Percentiles rank a stretch among this genome's conserved stretches.
phyloP scores from a whole-genome alignment of 495 filamentous ascomycete species.

The Pyrenopolyporus hunteri region DNA sequence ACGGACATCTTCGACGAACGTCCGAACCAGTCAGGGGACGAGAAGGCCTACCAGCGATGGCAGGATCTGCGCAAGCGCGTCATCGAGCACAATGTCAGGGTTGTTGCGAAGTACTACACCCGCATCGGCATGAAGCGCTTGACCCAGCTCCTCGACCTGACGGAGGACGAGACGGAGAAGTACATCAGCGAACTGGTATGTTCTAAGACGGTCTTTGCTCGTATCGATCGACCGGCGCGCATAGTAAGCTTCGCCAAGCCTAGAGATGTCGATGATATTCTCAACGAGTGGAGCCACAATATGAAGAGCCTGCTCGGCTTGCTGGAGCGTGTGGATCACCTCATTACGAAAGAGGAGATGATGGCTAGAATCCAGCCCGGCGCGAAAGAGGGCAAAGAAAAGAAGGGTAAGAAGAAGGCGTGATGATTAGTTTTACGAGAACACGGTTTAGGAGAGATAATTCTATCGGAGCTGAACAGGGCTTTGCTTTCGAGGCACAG shows the following conservation, averaged over 20 bases:
- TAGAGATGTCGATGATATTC: slow-evolving; percentile 91
- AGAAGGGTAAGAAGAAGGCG: slow-evolving; percentile 45
- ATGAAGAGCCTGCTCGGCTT: slow-evolving; percentile 96
- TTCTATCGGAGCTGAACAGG: slow-evolving; percentile 22
- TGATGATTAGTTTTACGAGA: slow-evolving; percentile 29
- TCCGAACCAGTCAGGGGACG: slow-evolving; percentile 66
- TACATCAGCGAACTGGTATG: slow-evolving; percentile 96
- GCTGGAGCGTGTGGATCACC: slow-evolving; percentile 92
- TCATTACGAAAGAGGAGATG: slow-evolving; percentile 99
- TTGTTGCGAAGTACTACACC: slow-evolving; percentile 98
- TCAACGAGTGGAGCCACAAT: slow-evolving; percentile 98
- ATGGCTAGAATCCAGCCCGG: slow-evolving; percentile 93
- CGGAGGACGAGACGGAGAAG: slow-evolving; percentile 94
- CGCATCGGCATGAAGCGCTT: slow-evolving; percentile 90
- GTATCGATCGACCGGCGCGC: slow-evolving; percentile 92
- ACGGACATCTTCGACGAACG: slow-evolving; percentile 85
- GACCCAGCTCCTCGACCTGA: slow-evolving; percentile 86
- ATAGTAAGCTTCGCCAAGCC: slow-evolving; percentile 93
- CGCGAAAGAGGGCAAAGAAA: slow-evolving; percentile 41
- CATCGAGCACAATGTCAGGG: slow-evolving; percentile 98
- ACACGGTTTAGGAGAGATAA: slow-evolving; percentile 12
- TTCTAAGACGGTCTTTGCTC: slow-evolving; percentile 94
- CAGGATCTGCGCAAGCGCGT: slow-evolving; percentile 95
- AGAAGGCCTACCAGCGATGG: slow-evolving; percentile 82
- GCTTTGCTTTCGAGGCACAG: slow-evolving; percentile 22